phyloP scores from a whole-genome alignment of 192 early-diverging fungal species.

The Coemansia sp. region DNA sequence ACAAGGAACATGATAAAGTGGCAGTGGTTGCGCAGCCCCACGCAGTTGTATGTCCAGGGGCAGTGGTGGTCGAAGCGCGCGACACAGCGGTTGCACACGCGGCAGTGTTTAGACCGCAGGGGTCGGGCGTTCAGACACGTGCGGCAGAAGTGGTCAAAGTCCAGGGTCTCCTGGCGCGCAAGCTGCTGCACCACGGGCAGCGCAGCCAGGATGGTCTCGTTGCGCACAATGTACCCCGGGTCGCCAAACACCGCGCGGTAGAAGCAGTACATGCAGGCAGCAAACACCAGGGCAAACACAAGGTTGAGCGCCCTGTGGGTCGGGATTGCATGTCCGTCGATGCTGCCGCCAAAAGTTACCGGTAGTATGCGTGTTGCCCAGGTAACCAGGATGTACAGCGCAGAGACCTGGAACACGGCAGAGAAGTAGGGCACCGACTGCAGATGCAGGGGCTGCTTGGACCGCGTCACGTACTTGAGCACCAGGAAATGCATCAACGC shows the following conservation, averaged over 20 bases:
- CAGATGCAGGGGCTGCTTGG: conserved; percentile 55
- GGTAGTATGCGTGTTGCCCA: conserved; percentile 70
- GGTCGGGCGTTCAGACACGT: conserved; percentile 83
- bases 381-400: conserved; percentile 65
- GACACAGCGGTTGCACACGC: conserved; percentile 89
- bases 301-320: conserved; percentile 55
- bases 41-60: conserved; percentile 96
- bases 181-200: conserved; percentile 52
- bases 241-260: conserved; percentile 69
- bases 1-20: conserved; percentile 79
- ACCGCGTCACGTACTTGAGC: conserved; percentile 57
- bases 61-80: conserved; percentile 95
- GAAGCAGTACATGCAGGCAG: conserved; percentile 67
- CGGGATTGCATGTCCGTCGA: conserved; percentile 25
- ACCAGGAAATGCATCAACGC: conserved; percentile 58
- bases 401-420: conserved; percentile 82
- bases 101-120: conserved; percentile 92
- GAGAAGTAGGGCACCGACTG: conserved; percentile 79
- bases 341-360: conserved; percentile 48
- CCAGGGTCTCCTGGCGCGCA: conserved; percentile 65
- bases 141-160: conserved; percentile 79
- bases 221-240: conserved; percentile 76
- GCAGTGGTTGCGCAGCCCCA: conserved; percentile 86
- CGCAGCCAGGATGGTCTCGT: conserved; percentile 32
- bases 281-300: conserved; percentile 62